Conservation (phyloP, 495 filamentous ascomycete genomes). For the Hyaloscypha variabilis region DNA sequence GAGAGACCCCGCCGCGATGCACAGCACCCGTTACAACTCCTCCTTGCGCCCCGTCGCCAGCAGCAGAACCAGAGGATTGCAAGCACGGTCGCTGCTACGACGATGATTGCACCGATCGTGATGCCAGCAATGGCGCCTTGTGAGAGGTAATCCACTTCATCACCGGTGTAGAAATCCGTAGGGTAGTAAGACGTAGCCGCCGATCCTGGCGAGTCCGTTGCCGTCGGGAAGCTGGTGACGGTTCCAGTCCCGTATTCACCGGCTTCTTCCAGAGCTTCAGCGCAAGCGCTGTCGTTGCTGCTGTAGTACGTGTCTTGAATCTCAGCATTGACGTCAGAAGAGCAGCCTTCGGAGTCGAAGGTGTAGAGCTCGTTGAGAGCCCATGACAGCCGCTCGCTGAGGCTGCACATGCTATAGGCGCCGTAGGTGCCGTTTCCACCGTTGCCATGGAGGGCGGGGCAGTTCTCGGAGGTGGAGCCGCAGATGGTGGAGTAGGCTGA, state of each 20-base stretch:
- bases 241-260: neutral
- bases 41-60: too few relatives aligned
- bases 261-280: neutral
- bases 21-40: too few relatives aligned
- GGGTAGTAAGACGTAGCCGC: too few relatives aligned
- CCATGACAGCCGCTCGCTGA: neutral
- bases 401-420: neutral
- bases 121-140: neutral
- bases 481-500: neutral
- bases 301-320: neutral
- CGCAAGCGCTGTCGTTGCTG: neutral
- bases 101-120: neutral
- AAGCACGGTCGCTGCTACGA: neutral
- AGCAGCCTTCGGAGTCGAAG: neutral
- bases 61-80: neutral
- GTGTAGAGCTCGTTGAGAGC: neutral
- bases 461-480: neutral
- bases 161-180: too few relatives aligned
- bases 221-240: neutral
- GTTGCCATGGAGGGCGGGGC: neutral
- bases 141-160: too few relatives aligned
- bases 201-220: too few relatives aligned
- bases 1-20: too few relatives aligned
- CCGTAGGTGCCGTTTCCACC: neutral
- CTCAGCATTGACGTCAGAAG: neutral